Percentiles rank a stretch among this genome's conserved stretches.
Conservation (phyloP, 352 stramenopile genomes). For the Bremia lactucae region DNA sequence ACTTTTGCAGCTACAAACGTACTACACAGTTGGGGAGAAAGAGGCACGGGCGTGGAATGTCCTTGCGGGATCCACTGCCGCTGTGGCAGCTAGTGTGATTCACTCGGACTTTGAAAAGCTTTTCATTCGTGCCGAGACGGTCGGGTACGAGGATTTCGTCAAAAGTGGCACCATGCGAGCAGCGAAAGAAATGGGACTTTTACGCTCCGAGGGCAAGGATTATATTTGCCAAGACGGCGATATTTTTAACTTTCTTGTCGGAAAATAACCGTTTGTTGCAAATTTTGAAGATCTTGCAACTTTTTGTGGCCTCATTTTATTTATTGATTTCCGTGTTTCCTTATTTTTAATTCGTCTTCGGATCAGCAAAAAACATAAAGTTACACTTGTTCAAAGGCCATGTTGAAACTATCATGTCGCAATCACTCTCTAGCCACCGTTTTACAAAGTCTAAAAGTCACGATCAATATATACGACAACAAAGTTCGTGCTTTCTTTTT, state of each 20-base stretch:
- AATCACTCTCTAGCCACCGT: too few species aligned
- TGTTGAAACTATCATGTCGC: too few species aligned
- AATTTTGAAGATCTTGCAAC: too few species aligned
- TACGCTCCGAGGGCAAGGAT: constrained; percentile 95
- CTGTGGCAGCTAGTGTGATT: constrained; percentile 66
- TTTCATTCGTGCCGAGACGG: constrained; percentile 89
- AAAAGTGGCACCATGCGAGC: constrained; percentile 87
- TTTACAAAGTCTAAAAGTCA: too few species aligned
- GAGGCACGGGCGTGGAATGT: constrained; percentile 81
- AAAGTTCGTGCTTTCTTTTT: too few species aligned
- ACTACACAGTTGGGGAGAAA: constrained; percentile 91
- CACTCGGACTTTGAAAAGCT: constrained; percentile 84
- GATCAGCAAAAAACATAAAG: too few species aligned
- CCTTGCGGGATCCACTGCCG: constrained; percentile 56
- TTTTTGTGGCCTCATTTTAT: too few species aligned
- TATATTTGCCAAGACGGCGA: constrained; percentile 98
- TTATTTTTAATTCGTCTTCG: too few species aligned
- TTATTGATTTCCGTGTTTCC: too few species aligned
- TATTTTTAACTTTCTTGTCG: constrained; percentile 95
- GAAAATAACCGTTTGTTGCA: too few species aligned
- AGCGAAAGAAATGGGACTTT: constrained; percentile 89
- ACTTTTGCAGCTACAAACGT: constrained; percentile 92
- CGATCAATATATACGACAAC: too few species aligned
- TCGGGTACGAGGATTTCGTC: constrained; percentile 94
- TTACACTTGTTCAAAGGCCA: too few species aligned